Percentiles rank a stretch among this genome's conserved stretches.
Evolutionary conservation across 192 early-diverging fungal genomes (phyloP).

Genomic region (Backusella parvicylindrica): DNA sequence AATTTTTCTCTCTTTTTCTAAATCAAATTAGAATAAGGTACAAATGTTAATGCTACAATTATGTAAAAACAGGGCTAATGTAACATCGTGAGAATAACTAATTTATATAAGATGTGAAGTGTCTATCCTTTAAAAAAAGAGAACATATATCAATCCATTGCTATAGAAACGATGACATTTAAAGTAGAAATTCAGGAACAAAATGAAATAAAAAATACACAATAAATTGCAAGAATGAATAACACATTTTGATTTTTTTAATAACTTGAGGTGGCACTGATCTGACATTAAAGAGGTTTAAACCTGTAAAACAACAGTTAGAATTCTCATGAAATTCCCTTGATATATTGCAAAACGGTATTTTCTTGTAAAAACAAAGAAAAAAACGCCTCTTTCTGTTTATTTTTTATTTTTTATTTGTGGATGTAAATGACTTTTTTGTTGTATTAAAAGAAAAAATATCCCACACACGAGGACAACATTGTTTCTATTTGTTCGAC

Average conservation of each 20-base stretch:
- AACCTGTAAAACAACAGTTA: neutral
- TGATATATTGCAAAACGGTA: neutral
- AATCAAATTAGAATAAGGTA: neutral
- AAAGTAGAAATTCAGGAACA: neutral
- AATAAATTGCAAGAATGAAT: neutral
- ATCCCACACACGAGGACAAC: neutral
- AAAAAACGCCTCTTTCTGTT: neutral
- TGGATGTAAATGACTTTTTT: neutral
- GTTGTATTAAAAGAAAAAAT: neutral
- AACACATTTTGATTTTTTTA: no score
- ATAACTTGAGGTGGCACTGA: neutral
- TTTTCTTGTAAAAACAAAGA: neutral
- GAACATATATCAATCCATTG: neutral
- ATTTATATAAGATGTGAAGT: neutral
- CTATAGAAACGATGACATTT: neutral
- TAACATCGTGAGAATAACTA: neutral
- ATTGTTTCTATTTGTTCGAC: neutral
- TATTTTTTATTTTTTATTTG: neutral
- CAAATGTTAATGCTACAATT: neutral
- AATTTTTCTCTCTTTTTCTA: neutral
- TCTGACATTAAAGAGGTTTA: conserved; percentile 1
- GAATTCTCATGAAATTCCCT: neutral
- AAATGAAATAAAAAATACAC: neutral
- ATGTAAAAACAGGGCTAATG: neutral
- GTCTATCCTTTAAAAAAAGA: neutral